Base-by-base conservation (phyloP, 2,329 filamentous ascomycete species). In the Colletotrichum eleusines region DNA sequence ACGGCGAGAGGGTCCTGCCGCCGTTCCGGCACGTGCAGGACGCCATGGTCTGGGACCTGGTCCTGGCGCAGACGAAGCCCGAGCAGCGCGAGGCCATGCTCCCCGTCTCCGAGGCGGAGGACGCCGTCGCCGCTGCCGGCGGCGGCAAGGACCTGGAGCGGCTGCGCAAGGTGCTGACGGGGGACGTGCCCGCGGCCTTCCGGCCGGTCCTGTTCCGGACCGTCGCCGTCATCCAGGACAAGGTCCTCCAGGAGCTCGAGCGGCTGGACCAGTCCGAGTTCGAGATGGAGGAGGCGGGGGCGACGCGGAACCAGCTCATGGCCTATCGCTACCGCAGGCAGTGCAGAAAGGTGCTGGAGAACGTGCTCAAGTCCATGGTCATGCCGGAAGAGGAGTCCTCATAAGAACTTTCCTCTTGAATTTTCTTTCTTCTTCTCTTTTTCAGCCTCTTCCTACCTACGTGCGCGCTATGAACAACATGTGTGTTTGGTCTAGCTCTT, bases 1-100 rank as follows among this genome's bases (percentile, higher is more conserved):
- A 76, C 0, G 65, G 72, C 8, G 59, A 57, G 1, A 64, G 51
- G 0, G 76, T 81, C 1, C 76, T 84, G 3, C 77, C 80, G 2
- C 80, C 81, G 5, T 87, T 89, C 64, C 78, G 81, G 7, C 84
- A 88, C 69, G 81, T 89, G 9, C 86, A 88, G 74, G 85, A 86
- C 59, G 82, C 83, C 8, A 84, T 90, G 75, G 80, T 88, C 6
- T 84, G 84, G 78, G 84, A 88, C 65, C 81, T 89, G 1, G 79
- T 84, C 53, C 77, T 77, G 63, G 78, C 79, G 0, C 80, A 84
- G 26, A 80, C 78, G 65, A 81, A 76, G n/a, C 76, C 74, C 50
- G 80, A 77, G 60, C 78, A 76, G 59, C 73, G 75, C 38, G 72
- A 73, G 50, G 69, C 77, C 63, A 72, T 81, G 69, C 44, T 81